Percentiles rank a stretch among this genome's conserved stretches.
phyloP scores from a whole-genome alignment of 768 basidiomycete genomes.

The Kwoniella newhampshirensis region DNA sequence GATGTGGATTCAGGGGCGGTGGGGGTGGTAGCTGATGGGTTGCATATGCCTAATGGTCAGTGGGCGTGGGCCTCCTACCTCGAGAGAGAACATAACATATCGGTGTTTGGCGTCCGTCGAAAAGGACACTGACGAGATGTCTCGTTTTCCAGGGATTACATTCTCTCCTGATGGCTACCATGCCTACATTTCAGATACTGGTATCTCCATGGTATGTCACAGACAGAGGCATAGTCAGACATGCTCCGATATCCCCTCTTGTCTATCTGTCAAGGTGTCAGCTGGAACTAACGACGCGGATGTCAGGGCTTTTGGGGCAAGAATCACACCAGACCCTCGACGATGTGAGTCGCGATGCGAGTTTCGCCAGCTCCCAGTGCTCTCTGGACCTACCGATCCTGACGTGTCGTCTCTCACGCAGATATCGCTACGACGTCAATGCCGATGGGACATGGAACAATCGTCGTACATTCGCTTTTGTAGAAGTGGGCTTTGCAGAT shows the following conservation, averaged over 20 bases:
- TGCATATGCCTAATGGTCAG: constrained; percentile 65
- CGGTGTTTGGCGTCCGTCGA: no score
- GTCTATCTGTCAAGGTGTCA: no score
- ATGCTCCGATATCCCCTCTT: background rate
- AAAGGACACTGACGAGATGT: background rate
- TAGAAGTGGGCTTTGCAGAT: constrained; percentile 34
- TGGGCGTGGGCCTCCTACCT: constrained; percentile 3
- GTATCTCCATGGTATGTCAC: constrained; percentile 30
- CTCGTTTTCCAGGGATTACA: constrained; percentile 58
- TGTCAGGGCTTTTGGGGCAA: constrained; percentile 34
- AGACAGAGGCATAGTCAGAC: no score
- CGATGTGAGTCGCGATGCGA: constrained; percentile 65
- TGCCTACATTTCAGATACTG: constrained; percentile 61
- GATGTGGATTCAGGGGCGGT: constrained; percentile 66
- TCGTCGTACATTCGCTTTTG: constrained; percentile 44
- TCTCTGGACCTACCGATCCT: no score
- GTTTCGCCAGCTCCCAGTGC: no score
- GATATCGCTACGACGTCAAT: constrained; percentile 47
- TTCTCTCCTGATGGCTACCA: constrained; percentile 66
- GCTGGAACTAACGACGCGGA: background rate
- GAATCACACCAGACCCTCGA: constrained; percentile 61
- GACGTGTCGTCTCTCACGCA: no score
- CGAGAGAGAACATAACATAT: no score
- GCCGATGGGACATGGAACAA: constrained; percentile 38
- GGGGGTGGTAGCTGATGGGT: constrained; percentile 73